Conservation (phyloP, 352 stramenopile species). For the Blastocystis sp. region DNA sequence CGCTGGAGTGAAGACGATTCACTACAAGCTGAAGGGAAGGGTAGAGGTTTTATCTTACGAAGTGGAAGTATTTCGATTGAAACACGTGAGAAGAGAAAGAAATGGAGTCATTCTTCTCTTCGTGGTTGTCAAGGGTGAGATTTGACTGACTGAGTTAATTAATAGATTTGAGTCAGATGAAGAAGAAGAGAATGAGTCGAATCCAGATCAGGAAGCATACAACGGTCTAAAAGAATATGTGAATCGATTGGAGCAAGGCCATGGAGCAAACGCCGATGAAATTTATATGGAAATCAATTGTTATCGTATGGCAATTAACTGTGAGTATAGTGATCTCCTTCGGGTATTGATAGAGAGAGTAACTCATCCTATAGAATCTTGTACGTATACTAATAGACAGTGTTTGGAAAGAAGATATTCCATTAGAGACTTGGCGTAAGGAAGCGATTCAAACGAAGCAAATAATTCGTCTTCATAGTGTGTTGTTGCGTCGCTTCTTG, state of each 20-base stretch:
- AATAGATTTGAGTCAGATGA: constrained; percentile 43
- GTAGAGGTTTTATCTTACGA: not conserved
- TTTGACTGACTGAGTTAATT: not conserved
- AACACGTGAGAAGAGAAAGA: not conserved
- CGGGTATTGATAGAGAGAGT: not conserved
- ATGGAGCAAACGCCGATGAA: not conserved
- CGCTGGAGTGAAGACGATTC: not conserved
- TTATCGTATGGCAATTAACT: constrained; percentile 50
- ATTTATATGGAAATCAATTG: constrained; percentile 60
- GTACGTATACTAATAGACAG: constrained; percentile 31
- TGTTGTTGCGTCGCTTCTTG: not conserved
- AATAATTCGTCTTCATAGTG: not conserved
- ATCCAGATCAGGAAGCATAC: constrained; percentile 5
- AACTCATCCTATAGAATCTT: not conserved
- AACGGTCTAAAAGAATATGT: constrained; percentile 11
- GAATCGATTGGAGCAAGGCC: not conserved
- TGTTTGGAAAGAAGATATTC: not conserved
- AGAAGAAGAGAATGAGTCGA: constrained; percentile 18
- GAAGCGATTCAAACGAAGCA: not conserved
- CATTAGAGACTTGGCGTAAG: not conserved
- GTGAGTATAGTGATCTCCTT: constrained; percentile 42
- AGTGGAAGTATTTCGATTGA: not conserved
- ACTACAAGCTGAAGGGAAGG: not conserved
- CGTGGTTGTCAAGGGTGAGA: not conserved
- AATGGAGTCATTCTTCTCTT: constrained; percentile 3